Base-by-base conservation (phyloP, 305 asterid species). In the Plantago coronopus region DNA sequence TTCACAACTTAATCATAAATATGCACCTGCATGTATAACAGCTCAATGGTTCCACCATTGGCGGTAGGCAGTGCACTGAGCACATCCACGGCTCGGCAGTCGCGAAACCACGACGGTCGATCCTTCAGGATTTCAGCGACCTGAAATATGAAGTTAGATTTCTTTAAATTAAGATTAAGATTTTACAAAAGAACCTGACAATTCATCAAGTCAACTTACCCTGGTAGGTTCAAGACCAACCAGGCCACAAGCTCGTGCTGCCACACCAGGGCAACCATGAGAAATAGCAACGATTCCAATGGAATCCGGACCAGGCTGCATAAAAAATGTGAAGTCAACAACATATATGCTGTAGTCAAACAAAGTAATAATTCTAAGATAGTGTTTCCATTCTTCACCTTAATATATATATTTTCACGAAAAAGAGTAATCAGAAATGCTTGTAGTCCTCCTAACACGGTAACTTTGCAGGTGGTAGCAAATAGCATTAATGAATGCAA, bases 171-270 rank as follows among this genome's bases (percentile, higher is more conserved):
- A 49, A 40, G 38, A 62, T 45, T 25, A 58, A 9, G 56, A 63
- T 49, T 15, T 29, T 43, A 55, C 20, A 21, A 44, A 7, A 59
- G 63, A 5, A 55, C 3, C 45, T 19, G 17, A 50, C 54, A 65
- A 57, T 17, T 61, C 43, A 43, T 60, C 2, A 49, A 46, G 48
- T 25, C 16, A 67, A 70, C 84, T 55, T 76, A 91, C 98, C 85
- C 95, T 83, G 47, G 95, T 80, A 70, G 98, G 98, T 81, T 91
- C 98, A 7, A 91, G 82, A 76, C 98, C 93, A 76, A 91, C 95
- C 71, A 91, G 91, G 69, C 98, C 97, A 40, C 98, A 91, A 49
- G 95, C 97, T 83, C 98, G 76, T 53, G 98, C 98, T 73, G 98
- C 98, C 85, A 91, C 94, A 43, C 98, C 98, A 77, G 86, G 72